Base-by-base conservation (phyloP, 768 basidiomycete genomes). In the Tylopilus felleus region DNA sequence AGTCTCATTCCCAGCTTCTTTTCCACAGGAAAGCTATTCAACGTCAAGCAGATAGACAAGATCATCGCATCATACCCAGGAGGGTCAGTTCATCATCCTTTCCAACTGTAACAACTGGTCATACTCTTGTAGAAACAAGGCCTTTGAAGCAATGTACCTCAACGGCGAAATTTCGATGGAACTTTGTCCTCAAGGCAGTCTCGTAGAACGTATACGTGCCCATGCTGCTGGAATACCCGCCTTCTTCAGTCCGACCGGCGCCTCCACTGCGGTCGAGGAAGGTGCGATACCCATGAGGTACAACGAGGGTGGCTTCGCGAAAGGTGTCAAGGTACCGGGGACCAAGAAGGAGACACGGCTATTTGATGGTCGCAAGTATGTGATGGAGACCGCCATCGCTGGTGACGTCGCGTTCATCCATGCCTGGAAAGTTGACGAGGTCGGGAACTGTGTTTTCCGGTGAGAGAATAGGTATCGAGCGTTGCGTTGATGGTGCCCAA, bases 181-280 rank as follows among this genome's bases (percentile, higher is more conserved):
- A 63, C 85, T 96, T 21, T 90, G 91, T 25, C 93, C 94, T 4
- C 93, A 97, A 72, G 93, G 93, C 10, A 94, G 92, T 14, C 82
- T 97, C 41, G 84, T 87, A 16, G 93, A 94, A 65, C 86, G 93
- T 53, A 77, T 94, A 56, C 86, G 93, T 33, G 89, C 93, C 8
- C 88, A 91, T 53, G 93, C 91, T 9, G 89, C 91, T 12, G 93
- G 93, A 47, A 92, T 93, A 55, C 93, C 93, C 17, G 92, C 88
- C n/a, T 93, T 97, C 76, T 95, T 77, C 72, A 96, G 91, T 6
- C 93, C 93, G 16, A 93, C 93, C 0, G 93, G 94, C 16, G 90
- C 90, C 8, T 81, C 80, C 21, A 94, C 92, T 19, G 90, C 90
- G 3, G 81, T 93, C 3, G 89, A 94, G 69, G 74, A 83, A 44